Evolutionary conservation across 176 grass and related monocot genomes (phyloP), one percentile per base, ranked within the genome.

Genomic region (Cenchrus fungigraminus): DNA sequence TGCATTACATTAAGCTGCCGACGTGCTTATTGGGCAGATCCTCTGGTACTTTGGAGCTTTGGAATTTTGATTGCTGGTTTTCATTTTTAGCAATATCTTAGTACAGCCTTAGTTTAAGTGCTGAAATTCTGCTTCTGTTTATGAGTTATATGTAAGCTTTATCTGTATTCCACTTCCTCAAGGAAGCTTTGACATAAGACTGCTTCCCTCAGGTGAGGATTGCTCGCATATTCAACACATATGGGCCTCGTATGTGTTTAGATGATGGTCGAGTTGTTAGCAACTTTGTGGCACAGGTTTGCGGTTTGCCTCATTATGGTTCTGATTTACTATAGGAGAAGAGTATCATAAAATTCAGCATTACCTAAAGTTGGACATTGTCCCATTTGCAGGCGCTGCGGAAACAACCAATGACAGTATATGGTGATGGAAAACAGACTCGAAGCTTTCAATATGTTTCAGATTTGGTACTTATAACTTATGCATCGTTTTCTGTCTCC

Each of bases 391-490:
- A 96, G 97, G 80, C 93, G 65, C 79, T 99, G 67, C 83, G 86
- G 51, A 96, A 94, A 81, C 87, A 94, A 65, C 93, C 97, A 47
- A 96, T 99, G 93, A 99, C 93, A 12, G 90, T 99, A 61, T 99
- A 99, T 79, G 97, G 97, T 78, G 93, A 96, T 81, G 97, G 97
- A 84, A 94, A 96, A 66, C 97, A 99, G 92, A 99, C 97, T 69
- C 82, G 91, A 86, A 99, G 97, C 79, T 99, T 99, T 51, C 93
- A 96, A 80, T 99, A 84, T 86, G 93, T 99, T 88, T 96, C 97
- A 59, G 97, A 98, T 86, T 90, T 96, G 97, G 97, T 96, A 95
- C 52, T 89, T 55, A 4, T 53, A 46, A 95, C 52, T 89, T 62
- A 4, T 47, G 47, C 58, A 73, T 74, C 4, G 20, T 63, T 53